phyloP scores from a whole-genome alignment of 2,329 filamentous ascomycete species.

The Aspergillus bombycis region DNA sequence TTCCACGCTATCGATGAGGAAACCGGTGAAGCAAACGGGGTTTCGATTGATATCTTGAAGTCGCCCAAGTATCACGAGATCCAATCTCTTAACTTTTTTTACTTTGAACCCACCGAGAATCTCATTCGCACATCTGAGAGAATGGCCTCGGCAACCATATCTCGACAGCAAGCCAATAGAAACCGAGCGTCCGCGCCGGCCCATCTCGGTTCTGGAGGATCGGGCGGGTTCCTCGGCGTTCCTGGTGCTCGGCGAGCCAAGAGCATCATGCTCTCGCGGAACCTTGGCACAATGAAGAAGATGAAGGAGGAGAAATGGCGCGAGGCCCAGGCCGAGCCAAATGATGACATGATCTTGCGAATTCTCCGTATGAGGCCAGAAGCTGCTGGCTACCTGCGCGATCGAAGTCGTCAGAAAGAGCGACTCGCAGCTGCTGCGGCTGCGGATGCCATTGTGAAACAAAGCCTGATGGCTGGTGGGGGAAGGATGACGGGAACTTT shows the following conservation, averaged over 20 bases:
- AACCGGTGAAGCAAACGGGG: slow-evolving; percentile 79
- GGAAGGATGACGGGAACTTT: slow-evolving; percentile 55
- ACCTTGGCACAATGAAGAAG: slow-evolving; percentile 93
- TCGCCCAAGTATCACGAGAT: slow-evolving; percentile 98
- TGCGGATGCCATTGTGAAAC: slow-evolving; percentile 90
- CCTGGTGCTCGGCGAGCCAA: slow-evolving; percentile 55
- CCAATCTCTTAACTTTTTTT: slow-evolving; percentile 96
- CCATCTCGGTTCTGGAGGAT: slow-evolving; percentile 44
- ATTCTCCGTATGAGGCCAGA: slow-evolving; percentile 95
- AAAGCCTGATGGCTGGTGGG: slow-evolving; percentile 72
- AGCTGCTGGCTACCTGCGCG: slow-evolving; percentile 82
- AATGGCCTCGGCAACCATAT: slow-evolving; percentile 86
- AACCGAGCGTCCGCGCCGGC: slow-evolving; percentile 73
- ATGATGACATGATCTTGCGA: slow-evolving; percentile 95
- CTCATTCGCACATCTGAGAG: slow-evolving; percentile 93
- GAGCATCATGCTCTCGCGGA: slow-evolving; percentile 90
- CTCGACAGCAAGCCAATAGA: slow-evolving; percentile 69
- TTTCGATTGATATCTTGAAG: slow-evolving; percentile 88
- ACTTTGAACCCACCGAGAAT: slow-evolving; percentile 88
- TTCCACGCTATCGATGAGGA: slow-evolving; percentile 92
- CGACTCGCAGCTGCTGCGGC: slow-evolving; percentile 85
- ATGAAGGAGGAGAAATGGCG: slow-evolving; percentile 95
- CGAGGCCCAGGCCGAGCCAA: slow-evolving; percentile 93
- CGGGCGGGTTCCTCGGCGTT: slow-evolving; percentile 52
- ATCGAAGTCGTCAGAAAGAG: slow-evolving; percentile 91